A percentile compares a stretch with the other conserved stretches of the same genome.
Conservation (phyloP, 495 filamentous ascomycete species). For the Neurospora tetrasperma region DNA sequence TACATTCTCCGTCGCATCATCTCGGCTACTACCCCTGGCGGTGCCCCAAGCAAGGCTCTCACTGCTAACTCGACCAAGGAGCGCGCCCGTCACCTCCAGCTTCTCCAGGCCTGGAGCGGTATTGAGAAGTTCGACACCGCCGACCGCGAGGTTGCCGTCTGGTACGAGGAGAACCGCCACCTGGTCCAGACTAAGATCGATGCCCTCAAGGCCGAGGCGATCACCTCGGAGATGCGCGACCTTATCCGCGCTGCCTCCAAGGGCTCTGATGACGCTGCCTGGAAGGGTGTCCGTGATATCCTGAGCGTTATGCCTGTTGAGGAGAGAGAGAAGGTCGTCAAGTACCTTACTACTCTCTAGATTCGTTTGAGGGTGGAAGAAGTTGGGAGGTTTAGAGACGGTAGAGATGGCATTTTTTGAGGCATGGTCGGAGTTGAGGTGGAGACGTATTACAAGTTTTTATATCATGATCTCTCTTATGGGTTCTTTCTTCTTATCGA, state of each 20-base stretch:
- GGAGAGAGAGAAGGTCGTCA: conserved; percentile 79
- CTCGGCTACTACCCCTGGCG: conserved; percentile 32
- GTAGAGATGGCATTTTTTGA: too few relatives aligned
- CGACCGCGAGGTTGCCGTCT: conserved; percentile 77
- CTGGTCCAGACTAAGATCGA: conserved; percentile 69
- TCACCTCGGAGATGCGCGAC: conserved; percentile 68
- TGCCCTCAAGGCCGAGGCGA: conserved; percentile 59
- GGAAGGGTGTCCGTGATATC: conserved; percentile 80
- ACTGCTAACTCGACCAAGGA: conserved; percentile 34
- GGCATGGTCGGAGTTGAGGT: background rate
- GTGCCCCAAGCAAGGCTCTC: conserved; percentile 24
- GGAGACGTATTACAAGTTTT: background rate
- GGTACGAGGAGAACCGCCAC: conserved; percentile 96
- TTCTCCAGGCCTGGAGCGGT: conserved; percentile 68
- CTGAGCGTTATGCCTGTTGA: conserved; percentile 74
- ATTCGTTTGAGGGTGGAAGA: background rate
- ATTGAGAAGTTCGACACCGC: conserved; percentile 60
- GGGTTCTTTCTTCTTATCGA: background rate
- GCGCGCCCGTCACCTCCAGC: conserved; percentile 53
- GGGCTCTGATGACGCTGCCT: conserved; percentile 52
- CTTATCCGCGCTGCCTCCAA: conserved; percentile 46
- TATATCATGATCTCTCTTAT: background rate
- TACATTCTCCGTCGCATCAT: conserved; percentile 84
- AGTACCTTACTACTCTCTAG: conserved; percentile 39
- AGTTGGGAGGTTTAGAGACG: background rate